Evolutionary conservation across 1,139 yeast species (phyloP).

Genomic region (Saccharomycopsis crataegensis): DNA sequence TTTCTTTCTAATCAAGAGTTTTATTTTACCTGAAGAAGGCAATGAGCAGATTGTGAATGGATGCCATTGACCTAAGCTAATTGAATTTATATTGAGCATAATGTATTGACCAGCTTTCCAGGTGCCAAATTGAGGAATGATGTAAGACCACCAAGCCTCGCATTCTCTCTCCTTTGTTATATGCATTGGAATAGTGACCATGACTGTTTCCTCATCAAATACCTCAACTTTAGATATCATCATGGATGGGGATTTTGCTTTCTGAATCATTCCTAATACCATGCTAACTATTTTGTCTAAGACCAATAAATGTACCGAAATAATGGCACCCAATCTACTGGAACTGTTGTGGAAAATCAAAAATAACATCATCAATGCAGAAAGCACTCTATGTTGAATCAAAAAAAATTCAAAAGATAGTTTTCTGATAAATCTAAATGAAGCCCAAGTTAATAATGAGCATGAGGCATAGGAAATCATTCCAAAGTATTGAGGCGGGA

Average conservation of each 20-base stretch:
- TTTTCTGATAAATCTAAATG: slow-evolving; percentile 34
- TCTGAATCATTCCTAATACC: slow-evolving; percentile 31
- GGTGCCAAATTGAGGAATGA: slow-evolving; percentile 34
- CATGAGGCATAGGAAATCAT: slow-evolving; percentile 38
- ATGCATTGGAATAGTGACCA: slow-evolving; percentile 32
- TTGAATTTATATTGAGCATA: slow-evolving; percentile 34
- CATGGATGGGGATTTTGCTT: slow-evolving; percentile 34
- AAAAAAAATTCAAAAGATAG: slow-evolving; percentile 40
- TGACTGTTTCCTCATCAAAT: slow-evolving; percentile 37
- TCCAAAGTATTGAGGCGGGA: slow-evolving; percentile 47
- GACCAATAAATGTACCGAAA: slow-evolving; percentile 41
- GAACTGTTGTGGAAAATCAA: slow-evolving; percentile 38
- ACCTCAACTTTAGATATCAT: slow-evolving; percentile 35
- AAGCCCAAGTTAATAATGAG: slow-evolving; percentile 33
- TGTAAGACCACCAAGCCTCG: slow-evolving; percentile 28
- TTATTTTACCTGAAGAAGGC: slow-evolving; percentile 34
- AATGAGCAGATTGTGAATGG: slow-evolving; percentile 42
- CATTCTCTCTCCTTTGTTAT: slow-evolving; percentile 19
- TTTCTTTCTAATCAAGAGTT: slow-evolving; percentile 34
- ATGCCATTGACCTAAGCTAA: slow-evolving; percentile 36
- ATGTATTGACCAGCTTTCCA: slow-evolving; percentile 48
- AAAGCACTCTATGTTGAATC: slow-evolving; percentile 37
- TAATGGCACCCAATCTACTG: slow-evolving; percentile 32
- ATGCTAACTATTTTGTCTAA: slow-evolving; percentile 36
- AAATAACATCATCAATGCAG: slow-evolving; percentile 39